These are phyloP conservation scores for Neurospora sp. DNA, from an alignment of 495 filamentous ascomycete species.

Conservation along the genomic window DNA sequence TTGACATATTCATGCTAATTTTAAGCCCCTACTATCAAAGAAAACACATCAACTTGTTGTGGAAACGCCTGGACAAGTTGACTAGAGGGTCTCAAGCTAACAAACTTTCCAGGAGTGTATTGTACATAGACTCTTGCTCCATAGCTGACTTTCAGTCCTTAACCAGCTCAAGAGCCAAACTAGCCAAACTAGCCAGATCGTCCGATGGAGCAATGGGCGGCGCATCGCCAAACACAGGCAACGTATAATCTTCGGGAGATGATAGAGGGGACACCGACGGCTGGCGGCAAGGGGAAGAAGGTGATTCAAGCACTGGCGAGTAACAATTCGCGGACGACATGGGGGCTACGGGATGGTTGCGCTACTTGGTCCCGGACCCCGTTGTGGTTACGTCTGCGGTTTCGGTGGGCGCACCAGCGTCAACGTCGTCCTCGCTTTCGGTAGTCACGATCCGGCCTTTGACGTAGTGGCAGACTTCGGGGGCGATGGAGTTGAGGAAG, in stretches of 20 bases:
- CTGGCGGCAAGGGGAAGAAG: neutral
- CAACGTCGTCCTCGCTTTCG: conserved; percentile 39
- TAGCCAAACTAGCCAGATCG: neutral
- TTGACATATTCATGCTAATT: too few species aligned
- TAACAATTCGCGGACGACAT: neutral
- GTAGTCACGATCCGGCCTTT: conserved; percentile 31
- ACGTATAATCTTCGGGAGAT: neutral
- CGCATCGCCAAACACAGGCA: neutral
- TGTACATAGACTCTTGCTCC: too few species aligned
- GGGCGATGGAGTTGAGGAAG: conserved; percentile 40
- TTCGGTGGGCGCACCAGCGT: neutral
- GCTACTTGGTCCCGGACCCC: neutral
- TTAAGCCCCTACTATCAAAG: too few species aligned
- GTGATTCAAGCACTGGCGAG: neutral
- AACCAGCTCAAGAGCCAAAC: neutral
- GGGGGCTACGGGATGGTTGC: neutral
- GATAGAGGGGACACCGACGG: neutral
- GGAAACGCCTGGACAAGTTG: too few species aligned
- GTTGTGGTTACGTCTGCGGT: neutral
- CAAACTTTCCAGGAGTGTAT: too few species aligned
- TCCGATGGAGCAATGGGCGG: neutral
- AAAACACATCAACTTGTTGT: too few species aligned
- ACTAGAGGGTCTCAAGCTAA: too few species aligned
- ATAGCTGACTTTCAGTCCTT: too few species aligned
- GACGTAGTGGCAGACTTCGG: conserved; percentile 39